Evolutionary conservation across 495 filamentous ascomycete genomes (phyloP).

Genomic region (Friedmanniomyces endolithicus): DNA sequence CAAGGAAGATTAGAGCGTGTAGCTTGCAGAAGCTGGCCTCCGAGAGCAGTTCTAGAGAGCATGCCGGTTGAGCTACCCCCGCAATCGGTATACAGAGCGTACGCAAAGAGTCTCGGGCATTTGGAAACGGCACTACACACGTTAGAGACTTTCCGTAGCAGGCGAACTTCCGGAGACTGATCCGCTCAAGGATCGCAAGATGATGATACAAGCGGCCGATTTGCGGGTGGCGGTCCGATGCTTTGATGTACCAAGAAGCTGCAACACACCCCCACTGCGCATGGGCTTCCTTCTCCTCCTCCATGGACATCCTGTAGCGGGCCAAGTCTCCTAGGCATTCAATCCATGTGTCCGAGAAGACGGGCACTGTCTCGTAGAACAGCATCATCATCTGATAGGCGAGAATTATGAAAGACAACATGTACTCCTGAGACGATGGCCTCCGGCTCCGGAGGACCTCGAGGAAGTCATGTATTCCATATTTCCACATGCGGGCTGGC

Average conservation of each 20-base stretch:
- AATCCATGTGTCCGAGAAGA: conserved; percentile 78
- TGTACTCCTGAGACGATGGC: conserved; percentile 60
- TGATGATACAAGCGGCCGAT: conserved; percentile 75
- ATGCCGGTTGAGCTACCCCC: conserved; percentile 25
- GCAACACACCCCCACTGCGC: conserved; percentile 58
- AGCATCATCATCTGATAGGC: conserved; percentile 74
- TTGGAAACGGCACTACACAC: conserved; percentile 29
- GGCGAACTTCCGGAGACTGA: conserved; percentile 64
- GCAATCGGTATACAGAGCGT: conserved; percentile 61
- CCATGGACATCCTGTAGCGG: conserved; percentile 64
- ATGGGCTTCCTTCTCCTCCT: conserved; percentile 59
- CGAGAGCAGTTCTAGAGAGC: conserved; percentile 30
- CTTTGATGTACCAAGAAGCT: conserved; percentile 69
- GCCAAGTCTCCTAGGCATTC: conserved; percentile 77
- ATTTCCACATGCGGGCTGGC: conserved; percentile 75
- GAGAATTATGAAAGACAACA: conserved; percentile 70
- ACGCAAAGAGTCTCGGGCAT: conserved; percentile 54
- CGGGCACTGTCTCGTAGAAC: conserved; percentile 60
- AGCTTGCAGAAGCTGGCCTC: conserved; percentile 48
- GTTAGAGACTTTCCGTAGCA: conserved; percentile 43
- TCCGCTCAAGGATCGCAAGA: conserved; percentile 66
- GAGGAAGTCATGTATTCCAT: conserved; percentile 68
- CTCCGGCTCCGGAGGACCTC: conserved; percentile 61
- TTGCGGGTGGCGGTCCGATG: conserved; percentile 55
- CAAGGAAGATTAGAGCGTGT: conserved; percentile 49